These are phyloP conservation scores for Penicillium lividum DNA, from an alignment of 495 filamentous ascomycete genomes.

Conservation along the genomic window DNA sequence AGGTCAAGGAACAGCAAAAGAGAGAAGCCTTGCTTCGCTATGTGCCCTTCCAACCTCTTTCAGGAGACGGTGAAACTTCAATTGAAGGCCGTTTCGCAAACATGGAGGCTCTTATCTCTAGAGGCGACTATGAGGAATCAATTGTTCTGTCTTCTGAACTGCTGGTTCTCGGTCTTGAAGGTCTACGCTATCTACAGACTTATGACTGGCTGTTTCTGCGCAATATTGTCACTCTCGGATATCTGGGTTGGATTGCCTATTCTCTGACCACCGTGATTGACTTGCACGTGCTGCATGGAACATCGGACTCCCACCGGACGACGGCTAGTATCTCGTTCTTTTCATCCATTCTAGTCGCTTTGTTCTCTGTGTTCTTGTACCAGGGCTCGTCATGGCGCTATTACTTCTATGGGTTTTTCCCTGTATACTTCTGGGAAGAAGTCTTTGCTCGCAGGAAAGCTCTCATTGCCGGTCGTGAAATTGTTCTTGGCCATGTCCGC, in stretches of 20 bases:
- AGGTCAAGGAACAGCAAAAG: conserved; percentile 89
- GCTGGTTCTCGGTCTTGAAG: conserved; percentile 75
- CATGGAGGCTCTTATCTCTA: conserved; percentile 67
- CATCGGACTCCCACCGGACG: conserved; percentile 64
- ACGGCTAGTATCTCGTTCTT: conserved; percentile 64
- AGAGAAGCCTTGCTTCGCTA: conserved; percentile 72
- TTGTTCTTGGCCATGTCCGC: conserved; percentile 67
- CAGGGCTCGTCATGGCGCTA: conserved; percentile 83
- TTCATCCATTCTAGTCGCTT: conserved; percentile 66
- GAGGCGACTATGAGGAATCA: conserved; percentile 66
- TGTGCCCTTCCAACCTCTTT: conserved; percentile 64
- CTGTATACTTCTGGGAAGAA: conserved; percentile 95
- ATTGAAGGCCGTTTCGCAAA: conserved; percentile 66
- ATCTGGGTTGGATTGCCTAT: conserved; percentile 95
- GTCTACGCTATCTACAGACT: conserved; percentile 91
- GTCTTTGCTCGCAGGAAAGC: conserved; percentile 78
- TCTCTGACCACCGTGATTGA: conserved; percentile 90
- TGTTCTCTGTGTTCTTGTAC: conserved; percentile 78
- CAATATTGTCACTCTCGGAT: conserved; percentile 89
- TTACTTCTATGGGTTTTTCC: conserved; percentile 91
- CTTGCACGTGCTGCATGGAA: conserved; percentile 79
- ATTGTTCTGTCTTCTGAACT: conserved; percentile 74
- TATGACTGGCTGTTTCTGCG: conserved; percentile 98
- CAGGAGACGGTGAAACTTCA: conserved; percentile 57
- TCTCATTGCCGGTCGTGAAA: conserved; percentile 63